These are phyloP conservation scores for Musa balbisiana DNA, from an alignment of 202 grass and related monocot genomes.

Conservation along the genomic window DNA sequence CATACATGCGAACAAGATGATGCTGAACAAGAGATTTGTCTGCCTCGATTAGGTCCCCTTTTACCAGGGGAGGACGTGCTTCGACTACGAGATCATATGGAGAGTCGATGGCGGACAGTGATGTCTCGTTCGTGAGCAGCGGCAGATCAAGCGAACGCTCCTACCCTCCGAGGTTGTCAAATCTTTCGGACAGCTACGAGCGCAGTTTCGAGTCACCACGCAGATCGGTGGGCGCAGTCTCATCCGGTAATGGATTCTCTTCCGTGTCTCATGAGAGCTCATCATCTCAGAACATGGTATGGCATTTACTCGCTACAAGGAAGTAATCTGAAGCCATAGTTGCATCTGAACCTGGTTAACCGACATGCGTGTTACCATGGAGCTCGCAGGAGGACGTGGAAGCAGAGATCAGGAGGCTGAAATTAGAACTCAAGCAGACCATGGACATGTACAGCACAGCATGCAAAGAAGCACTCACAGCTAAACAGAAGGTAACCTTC, in stretches of 20 bases:
- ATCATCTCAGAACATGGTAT: background rate
- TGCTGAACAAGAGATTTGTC: background rate
- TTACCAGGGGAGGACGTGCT: conserved; percentile 8
- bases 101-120: conserved; percentile 3
- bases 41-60: conserved; percentile 9
- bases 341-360: too few species aligned
- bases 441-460: conserved; percentile 11
- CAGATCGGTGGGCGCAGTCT: background rate
- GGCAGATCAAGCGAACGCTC: background rate
- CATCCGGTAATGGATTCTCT: background rate
- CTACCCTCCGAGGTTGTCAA: background rate
- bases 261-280: background rate
- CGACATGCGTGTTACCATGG: too few species aligned
- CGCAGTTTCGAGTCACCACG: conserved; percentile 6
- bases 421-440: background rate
- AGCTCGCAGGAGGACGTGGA: background rate
- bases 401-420: background rate
- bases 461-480: background rate
- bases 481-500: conserved; percentile 1
- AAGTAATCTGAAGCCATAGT: too few species aligned
- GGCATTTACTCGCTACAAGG: too few species aligned
- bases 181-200: background rate
- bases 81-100: background rate
- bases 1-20: background rate
- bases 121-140: conserved; percentile 17